Base-by-base conservation (phyloP, 805 yeast genomes). In the Yarrowia sp. region DNA sequence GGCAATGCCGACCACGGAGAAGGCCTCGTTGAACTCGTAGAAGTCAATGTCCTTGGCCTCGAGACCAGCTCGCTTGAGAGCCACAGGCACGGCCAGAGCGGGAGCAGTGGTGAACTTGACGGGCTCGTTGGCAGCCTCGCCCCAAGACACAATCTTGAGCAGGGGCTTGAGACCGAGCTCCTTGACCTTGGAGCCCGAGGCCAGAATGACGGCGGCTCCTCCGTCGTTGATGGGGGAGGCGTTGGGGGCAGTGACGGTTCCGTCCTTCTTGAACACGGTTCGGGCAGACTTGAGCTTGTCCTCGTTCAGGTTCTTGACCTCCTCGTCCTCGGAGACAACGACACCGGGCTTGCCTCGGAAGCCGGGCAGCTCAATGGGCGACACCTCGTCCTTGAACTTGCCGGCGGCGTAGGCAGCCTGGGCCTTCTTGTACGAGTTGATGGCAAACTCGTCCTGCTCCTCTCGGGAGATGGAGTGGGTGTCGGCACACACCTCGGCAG, bases 211-310 rank as follows among this genome's bases (percentile, higher is more conserved):
- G 61, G 98, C 98, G 68, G 98, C 97, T 78, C 92, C 98, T 80
- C 99, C 99, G 79, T 95, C 99, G 79, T 94, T 95, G 75, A 95
- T 84, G 76, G 96, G 92, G 36, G 98, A 92, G 36, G 98, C 96
- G 78, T 95, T 96, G 74, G 98, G 96, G 33, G 97, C 98, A 46
- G 99, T 94, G 70, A 95, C 94, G 47, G 98, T 91, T 77, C 98
- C 99, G 76, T 92, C 97, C 80, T 86, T 87, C 81, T 91, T 90
- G 88, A 95, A 95, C 44, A 92, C 98, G 66, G 99, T 87, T 83
- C 98, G 90, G 38, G 98, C 97, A 69, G 88, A 65, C 77, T 84
- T 86, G 73, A 95, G 82, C 78, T 86, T 92, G 49, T 83, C 83
- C 79, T 90, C 92, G 81, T 94, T 86, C 73, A 93, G 84, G 76